phyloP scores from a whole-genome alignment of 352 stramenopile genomes.

The Globisporangium paroecandrum region DNA sequence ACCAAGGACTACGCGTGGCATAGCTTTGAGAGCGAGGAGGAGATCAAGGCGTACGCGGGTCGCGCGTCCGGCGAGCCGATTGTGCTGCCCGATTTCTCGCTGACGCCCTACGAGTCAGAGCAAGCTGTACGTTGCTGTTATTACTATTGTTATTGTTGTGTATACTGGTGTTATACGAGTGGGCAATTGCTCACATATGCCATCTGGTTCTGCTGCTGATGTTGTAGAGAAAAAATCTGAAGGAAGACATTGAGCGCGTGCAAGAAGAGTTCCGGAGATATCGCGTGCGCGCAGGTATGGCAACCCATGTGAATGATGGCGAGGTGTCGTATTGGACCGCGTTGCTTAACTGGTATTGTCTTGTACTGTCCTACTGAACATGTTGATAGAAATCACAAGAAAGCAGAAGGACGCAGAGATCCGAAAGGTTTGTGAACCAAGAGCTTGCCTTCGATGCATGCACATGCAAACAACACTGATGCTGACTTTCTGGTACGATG shows the following conservation, averaged over 20 bases:
- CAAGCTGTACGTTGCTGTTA: conserved; percentile 42
- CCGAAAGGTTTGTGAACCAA: conserved; percentile 50
- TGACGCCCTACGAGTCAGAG: conserved; percentile 73
- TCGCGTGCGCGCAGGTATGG: conserved; percentile 66
- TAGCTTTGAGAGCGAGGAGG: conserved; percentile 54
- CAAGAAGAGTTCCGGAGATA: conserved; percentile 88
- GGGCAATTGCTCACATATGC: background rate
- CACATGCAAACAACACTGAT: background rate
- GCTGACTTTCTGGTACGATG: background rate
- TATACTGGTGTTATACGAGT: background rate
- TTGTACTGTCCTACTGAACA: background rate
- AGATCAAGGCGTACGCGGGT: conserved; percentile 59
- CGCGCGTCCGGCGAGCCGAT: conserved; percentile 62
- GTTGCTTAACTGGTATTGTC: background rate
- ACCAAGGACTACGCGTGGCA: conserved; percentile 69
- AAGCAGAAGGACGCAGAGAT: conserved; percentile 89
- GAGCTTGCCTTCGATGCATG: background rate
- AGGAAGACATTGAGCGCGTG: conserved; percentile 78
- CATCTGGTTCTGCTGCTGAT: background rate
- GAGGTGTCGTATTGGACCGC: background rate
- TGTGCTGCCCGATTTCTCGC: conserved; percentile 53
- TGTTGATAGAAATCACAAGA: conserved; percentile 67
- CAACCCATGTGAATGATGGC: background rate
- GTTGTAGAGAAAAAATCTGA: conserved; percentile 72
- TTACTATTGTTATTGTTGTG: background rate